Percentiles rank a stretch among this genome's conserved stretches.
Conservation (phyloP, 768 basidiomycete genomes). For the Podaxis sp. region DNA sequence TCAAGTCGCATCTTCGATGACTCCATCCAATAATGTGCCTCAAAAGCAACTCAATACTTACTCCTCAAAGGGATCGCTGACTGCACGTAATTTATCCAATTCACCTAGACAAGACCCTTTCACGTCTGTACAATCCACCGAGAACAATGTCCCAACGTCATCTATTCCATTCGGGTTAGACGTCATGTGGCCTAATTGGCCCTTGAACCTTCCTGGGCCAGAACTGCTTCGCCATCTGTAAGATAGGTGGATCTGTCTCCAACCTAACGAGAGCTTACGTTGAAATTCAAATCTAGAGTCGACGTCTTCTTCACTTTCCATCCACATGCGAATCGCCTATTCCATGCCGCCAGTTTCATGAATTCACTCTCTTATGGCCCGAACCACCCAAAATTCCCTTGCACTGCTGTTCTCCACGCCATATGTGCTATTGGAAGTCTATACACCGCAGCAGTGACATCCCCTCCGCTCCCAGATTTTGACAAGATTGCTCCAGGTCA, state of each 20-base stretch:
- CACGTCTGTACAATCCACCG: constrained; percentile 14
- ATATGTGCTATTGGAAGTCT: constrained; percentile 80
- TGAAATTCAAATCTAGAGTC: constrained; percentile 41
- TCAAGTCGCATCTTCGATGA: not conserved
- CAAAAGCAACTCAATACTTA: constrained; percentile 8
- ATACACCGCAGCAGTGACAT: constrained; percentile 69
- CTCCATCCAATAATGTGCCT: not conserved
- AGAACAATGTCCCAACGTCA: constrained; percentile 17
- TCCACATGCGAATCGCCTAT: constrained; percentile 68
- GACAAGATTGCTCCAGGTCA: constrained; percentile 47
- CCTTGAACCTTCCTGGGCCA: constrained; percentile 58
- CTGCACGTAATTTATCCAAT: constrained; percentile 23
- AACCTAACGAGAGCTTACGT: not conserved
- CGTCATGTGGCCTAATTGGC: constrained; percentile 59
- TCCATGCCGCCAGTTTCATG: constrained; percentile 69
- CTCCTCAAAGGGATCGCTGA: constrained; percentile 11
- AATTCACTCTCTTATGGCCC: constrained; percentile 63
- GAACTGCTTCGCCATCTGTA: constrained; percentile 67
- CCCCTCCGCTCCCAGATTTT: constrained; percentile 52
- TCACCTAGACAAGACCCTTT: constrained; percentile 25
- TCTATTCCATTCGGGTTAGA: constrained; percentile 32
- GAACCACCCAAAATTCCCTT: constrained; percentile 72
- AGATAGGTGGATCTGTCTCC: constrained; percentile 22
- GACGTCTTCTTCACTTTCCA: constrained; percentile 81
- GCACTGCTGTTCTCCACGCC: constrained; percentile 73